These are phyloP conservation scores for Diutina siamensis DNA, from an alignment of 1,139 yeast species.

Conservation along the genomic window DNA sequence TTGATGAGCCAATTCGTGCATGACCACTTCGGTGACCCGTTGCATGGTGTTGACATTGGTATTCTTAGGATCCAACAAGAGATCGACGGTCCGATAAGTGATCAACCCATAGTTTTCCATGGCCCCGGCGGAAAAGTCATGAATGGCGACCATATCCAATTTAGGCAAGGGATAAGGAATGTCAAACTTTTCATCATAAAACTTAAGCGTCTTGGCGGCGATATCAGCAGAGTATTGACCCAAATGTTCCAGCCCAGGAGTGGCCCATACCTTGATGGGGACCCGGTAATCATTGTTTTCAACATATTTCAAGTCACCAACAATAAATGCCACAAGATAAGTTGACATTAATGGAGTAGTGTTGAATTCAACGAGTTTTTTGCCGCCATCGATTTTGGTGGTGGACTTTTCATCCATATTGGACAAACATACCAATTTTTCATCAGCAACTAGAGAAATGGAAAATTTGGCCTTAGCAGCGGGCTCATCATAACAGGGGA, in stretches of 20 bases:
- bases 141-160: conserved; percentile 66
- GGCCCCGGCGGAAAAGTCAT: conserved; percentile 67
- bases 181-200: conserved; percentile 53
- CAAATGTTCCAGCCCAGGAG: conserved; percentile 12
- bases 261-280: conserved; percentile 13
- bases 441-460: conserved; percentile 49
- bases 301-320: conserved; percentile 64
- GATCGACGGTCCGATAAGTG: conserved; percentile 70
- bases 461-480: conserved; percentile 70
- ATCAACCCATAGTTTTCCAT: conserved; percentile 91
- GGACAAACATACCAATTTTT: conserved; percentile 54
- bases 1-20: conserved; percentile 87
- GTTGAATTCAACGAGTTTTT: conserved; percentile 37
- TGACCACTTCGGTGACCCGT: conserved; percentile 79
- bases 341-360: conserved; percentile 67
- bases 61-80: conserved; percentile 54
- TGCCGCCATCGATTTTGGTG: conserved; percentile 29
- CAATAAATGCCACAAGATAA: conserved; percentile 65
- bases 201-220: conserved; percentile 56
- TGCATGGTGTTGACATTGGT: conserved; percentile 59
- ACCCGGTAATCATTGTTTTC: conserved; percentile 21
- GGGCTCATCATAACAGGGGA: conserved; percentile 89
- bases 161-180: conserved; percentile 65
- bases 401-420: conserved; percentile 65
- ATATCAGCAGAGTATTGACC: conserved; percentile 30